Conservation (phyloP, 495 filamentous ascomycete species). For the Schizothecium vesticola region DNA sequence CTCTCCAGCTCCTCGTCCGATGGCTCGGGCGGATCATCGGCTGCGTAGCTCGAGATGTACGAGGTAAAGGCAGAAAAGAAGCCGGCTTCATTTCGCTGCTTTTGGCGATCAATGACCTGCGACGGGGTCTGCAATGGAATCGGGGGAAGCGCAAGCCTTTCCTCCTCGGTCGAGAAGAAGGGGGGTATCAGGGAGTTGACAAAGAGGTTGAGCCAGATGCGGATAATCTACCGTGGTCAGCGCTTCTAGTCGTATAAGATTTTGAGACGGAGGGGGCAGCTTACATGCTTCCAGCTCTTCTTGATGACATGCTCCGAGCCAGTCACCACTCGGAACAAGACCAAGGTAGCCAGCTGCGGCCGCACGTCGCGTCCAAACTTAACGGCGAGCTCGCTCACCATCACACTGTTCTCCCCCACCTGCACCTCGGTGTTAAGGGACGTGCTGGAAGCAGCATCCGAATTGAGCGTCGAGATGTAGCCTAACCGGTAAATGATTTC, state of each 20-base stretch:
- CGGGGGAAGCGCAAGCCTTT: slow-evolving; percentile 67
- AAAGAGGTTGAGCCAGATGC: slow-evolving; percentile 92
- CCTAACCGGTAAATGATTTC: slow-evolving; percentile 85
- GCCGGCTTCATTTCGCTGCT: slow-evolving; percentile 69
- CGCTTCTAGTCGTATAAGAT: neutral
- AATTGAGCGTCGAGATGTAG: slow-evolving; percentile 81
- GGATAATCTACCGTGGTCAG: slow-evolving; percentile 58
- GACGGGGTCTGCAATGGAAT: slow-evolving; percentile 90
- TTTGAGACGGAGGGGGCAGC: slow-evolving; percentile 20
- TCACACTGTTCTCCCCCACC: slow-evolving; percentile 83
- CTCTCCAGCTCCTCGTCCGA: slow-evolving; percentile 96
- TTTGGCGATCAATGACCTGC: slow-evolving; percentile 83
- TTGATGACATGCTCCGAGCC: slow-evolving; percentile 73
- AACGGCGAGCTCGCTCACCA: slow-evolving; percentile 98
- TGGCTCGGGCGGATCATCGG: slow-evolving; percentile 94
- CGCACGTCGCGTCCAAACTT: slow-evolving; percentile 93
- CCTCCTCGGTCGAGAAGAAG: slow-evolving; percentile 66
- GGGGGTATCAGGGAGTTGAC: slow-evolving; percentile 89
- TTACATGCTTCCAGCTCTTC: slow-evolving; percentile 78
- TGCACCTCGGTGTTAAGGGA: slow-evolving; percentile 94
- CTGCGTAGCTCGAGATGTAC: slow-evolving; percentile 97
- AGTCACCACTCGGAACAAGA: slow-evolving; percentile 83
- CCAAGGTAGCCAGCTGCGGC: slow-evolving; percentile 87
- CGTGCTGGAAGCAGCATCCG: slow-evolving; percentile 70
- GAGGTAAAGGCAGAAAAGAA: slow-evolving; percentile 91